phyloP scores from a whole-genome alignment of 1,284 basidiomycete species.

The Cryptococcus jaspeensis region DNA sequence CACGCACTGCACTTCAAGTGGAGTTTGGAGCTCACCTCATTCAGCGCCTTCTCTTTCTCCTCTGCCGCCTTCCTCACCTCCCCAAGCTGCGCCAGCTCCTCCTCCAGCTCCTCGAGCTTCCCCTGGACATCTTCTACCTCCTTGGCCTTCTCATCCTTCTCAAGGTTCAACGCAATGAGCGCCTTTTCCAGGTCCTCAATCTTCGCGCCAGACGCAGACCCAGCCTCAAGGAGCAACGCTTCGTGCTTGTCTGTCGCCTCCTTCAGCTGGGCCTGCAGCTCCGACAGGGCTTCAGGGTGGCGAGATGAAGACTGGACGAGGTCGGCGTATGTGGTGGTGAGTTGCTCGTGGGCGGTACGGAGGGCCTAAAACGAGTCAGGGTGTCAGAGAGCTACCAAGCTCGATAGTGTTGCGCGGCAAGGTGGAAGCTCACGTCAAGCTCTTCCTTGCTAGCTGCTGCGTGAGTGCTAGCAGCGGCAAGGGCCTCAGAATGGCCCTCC shows the following conservation, averaged over 20 bases:
- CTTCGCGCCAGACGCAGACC: neutral
- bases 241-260: slow-evolving; percentile 16
- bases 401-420: neutral
- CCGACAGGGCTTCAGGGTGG: slow-evolving; percentile 23
- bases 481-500: slow-evolving; percentile 10
- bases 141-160: slow-evolving; percentile 6
- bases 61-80: slow-evolving; percentile 8
- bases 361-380: slow-evolving; percentile 8
- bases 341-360: slow-evolving; percentile 21
- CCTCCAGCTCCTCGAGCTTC: slow-evolving; percentile 4
- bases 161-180: slow-evolving; percentile 11
- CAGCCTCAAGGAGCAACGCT: slow-evolving; percentile 6
- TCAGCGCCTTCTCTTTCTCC: slow-evolving; percentile 14
- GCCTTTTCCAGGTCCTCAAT: slow-evolving; percentile 23
- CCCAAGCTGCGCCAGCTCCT: slow-evolving; percentile 13
- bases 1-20: neutral
- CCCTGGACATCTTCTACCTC: slow-evolving; percentile 7
- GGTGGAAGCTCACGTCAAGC: slow-evolving; percentile 14
- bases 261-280: slow-evolving; percentile 23
- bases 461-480: slow-evolving; percentile 9
- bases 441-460: slow-evolving; percentile 16
- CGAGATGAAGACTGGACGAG: slow-evolving; percentile 17
- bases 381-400: neutral
- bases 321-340: slow-evolving; percentile 21
- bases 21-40: slow-evolving; percentile 14